Evolutionary conservation across 495 filamentous ascomycete genomes (phyloP).

Genomic region (Hapsidospora chrysogenum): DNA sequence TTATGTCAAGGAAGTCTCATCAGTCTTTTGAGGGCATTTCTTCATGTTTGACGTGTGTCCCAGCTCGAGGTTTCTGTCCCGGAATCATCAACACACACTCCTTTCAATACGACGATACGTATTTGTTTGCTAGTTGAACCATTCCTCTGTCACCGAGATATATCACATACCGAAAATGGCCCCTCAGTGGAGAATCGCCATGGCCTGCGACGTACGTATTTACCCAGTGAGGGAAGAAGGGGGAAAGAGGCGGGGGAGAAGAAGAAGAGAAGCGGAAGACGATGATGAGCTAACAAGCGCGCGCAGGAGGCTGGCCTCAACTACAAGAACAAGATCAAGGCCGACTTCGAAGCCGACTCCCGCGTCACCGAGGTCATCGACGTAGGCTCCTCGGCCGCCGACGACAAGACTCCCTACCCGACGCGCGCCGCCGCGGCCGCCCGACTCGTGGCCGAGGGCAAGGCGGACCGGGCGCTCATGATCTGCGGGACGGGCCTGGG

Average conservation of each 20-base stretch:
- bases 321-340: slow-evolving; percentile 69
- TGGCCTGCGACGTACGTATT: slow-evolving; percentile 28
- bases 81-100: too few relatives aligned
- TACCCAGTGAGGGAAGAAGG: not conserved
- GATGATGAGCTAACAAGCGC: slow-evolving; percentile 5
- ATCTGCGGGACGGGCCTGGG: slow-evolving; percentile 82
- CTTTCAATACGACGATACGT: too few relatives aligned
- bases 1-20: too few relatives aligned
- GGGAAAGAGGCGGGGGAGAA: too few relatives aligned
- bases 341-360: slow-evolving; percentile 47
- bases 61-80: too few relatives aligned
- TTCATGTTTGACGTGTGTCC: too few relatives aligned
- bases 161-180: slow-evolving; percentile 7
- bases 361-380: slow-evolving; percentile 54
- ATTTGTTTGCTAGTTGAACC: too few relatives aligned
- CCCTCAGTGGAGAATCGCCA: slow-evolving; percentile 27
- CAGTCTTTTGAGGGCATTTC: too few relatives aligned
- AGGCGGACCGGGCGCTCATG: slow-evolving; percentile 62
- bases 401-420: slow-evolving; percentile 73
- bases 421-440: slow-evolving; percentile 59
- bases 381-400: slow-evolving; percentile 33
- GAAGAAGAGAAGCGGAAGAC: too few relatives aligned
- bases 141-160: too few relatives aligned
- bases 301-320: slow-evolving; percentile 52
- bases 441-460: slow-evolving; percentile 47